Conservation (phyloP, 176 grass and related monocot genomes). For the Cocos nucifera region DNA sequence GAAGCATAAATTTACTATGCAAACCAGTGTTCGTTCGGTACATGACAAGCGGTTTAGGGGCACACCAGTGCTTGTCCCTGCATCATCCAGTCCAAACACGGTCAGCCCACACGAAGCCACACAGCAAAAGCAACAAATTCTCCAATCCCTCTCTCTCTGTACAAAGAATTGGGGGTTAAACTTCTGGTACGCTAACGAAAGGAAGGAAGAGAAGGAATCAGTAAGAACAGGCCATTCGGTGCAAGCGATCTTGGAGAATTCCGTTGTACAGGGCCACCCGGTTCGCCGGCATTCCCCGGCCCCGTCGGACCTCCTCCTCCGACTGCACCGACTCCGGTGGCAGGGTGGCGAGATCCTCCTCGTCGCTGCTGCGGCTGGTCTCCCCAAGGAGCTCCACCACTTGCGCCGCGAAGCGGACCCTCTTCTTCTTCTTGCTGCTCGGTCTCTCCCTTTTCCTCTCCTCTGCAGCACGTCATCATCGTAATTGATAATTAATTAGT, state of each 20-base stretch:
- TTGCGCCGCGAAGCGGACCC: conserved; percentile 68
- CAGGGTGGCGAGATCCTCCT: neutral
- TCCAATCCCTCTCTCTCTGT: too few relatives aligned
- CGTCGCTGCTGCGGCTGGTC: neutral
- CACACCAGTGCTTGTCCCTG: too few relatives aligned
- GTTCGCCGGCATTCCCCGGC: conserved; percentile 65
- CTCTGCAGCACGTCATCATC: conserved; percentile 19
- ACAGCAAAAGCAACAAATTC: too few relatives aligned
- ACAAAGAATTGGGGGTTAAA: too few relatives aligned
- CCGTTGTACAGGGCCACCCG: conserved; percentile 76
- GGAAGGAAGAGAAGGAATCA: conserved; percentile 13
- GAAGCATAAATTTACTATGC: too few relatives aligned
- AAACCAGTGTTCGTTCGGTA: too few relatives aligned
- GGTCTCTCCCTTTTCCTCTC: conserved; percentile 42
- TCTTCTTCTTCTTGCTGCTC: conserved; percentile 37
- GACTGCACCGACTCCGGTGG: neutral
- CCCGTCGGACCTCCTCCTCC: neutral
- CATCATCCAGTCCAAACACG: too few relatives aligned
- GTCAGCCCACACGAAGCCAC: too few relatives aligned
- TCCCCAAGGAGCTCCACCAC: conserved; percentile 29
- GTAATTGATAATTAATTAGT: neutral
- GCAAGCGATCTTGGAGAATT: conserved; percentile 63
- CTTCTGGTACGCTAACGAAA: neutral
- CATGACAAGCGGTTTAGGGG: too few relatives aligned
- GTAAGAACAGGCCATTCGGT: conserved; percentile 59